Percentiles rank a stretch among this genome's conserved stretches.
phyloP scores from a whole-genome alignment of 2,329 filamentous ascomycete species.

The Fusarium beomiforme region DNA sequence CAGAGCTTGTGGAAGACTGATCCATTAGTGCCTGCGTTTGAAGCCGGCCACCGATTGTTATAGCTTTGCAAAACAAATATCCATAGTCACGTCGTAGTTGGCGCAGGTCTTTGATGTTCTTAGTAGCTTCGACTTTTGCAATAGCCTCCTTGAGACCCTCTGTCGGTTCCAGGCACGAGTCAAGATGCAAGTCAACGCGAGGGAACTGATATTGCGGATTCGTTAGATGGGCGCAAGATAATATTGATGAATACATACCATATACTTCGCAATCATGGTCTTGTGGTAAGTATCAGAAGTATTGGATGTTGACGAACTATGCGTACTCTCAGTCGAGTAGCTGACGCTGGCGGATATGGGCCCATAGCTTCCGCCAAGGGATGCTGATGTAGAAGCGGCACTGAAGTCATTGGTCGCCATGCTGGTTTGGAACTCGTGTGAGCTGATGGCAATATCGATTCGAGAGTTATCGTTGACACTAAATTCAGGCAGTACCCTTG shows the following conservation, averaged over 20 bases:
- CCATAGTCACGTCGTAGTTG: not conserved
- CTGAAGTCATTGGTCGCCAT: conserved; percentile 1
- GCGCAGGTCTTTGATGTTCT: not conserved
- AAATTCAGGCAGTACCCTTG: not conserved
- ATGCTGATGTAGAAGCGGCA: not conserved
- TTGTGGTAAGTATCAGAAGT: not conserved
- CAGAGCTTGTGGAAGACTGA: not conserved
- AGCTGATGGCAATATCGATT: not conserved
- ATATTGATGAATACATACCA: too few species aligned
- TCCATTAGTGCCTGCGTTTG: not conserved
- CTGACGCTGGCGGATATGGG: not conserved
- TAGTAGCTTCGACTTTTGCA: not conserved
- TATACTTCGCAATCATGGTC: not conserved
- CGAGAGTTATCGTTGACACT: not conserved
- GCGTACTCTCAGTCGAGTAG: not conserved
- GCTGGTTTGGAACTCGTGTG: not conserved
- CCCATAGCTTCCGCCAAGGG: not conserved
- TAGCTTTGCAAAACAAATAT: not conserved
- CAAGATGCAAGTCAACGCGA: not conserved
- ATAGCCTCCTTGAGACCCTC: not conserved
- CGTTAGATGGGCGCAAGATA: too few species aligned
- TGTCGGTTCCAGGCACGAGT: not conserved
- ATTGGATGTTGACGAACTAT: not conserved
- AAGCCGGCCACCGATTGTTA: not conserved
- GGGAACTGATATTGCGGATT: too few species aligned